Evolutionary conservation across 73 alveolate genomes (phyloP).

Genomic region (Paramecium bursaria): DNA sequence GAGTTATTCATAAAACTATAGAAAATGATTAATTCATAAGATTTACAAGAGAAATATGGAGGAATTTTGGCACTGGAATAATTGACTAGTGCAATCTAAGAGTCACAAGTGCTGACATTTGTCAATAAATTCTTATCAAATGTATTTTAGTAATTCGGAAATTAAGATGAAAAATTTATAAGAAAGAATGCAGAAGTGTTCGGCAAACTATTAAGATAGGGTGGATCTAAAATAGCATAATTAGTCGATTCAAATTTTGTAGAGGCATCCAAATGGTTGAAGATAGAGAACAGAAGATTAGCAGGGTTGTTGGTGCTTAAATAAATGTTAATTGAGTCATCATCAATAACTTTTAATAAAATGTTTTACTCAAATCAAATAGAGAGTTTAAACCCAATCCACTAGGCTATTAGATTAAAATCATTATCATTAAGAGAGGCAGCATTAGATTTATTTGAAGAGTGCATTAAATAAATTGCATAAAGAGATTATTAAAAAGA

Average conservation of each 20-base stretch:
- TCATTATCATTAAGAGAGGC: slow-evolving; percentile 65
- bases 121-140: slow-evolving; percentile 42
- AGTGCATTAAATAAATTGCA: slow-evolving; percentile 38
- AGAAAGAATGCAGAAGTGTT: slow-evolving; percentile 68
- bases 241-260: slow-evolving; percentile 45
- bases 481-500: slow-evolving; percentile 56
- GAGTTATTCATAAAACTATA: slow-evolving; percentile 19
- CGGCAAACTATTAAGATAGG: slow-evolving; percentile 64
- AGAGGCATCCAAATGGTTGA: slow-evolving; percentile 60
- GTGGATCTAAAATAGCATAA: slow-evolving; percentile 67
- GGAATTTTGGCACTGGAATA: slow-evolving; percentile 50
- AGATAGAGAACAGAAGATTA: slow-evolving; percentile 35
- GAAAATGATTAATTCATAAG: slow-evolving; percentile 23
- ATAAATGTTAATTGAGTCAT: slow-evolving; percentile 59
- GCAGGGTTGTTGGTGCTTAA: slow-evolving; percentile 61
- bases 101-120: slow-evolving; percentile 28
- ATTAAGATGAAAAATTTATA: slow-evolving; percentile 57
- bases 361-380: slow-evolving; percentile 25
- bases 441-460: slow-evolving; percentile 61
- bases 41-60: slow-evolving; percentile 42
- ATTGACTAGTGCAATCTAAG: slow-evolving; percentile 47
- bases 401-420: slow-evolving; percentile 22
- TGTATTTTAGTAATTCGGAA: slow-evolving; percentile 4
- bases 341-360: slow-evolving; percentile 63
- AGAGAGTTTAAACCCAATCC: slow-evolving; percentile 1